These are phyloP conservation scores for Pseudoturritis turrita DNA, from an alignment of 345 rosid genomes.

Conservation along the genomic window DNA sequence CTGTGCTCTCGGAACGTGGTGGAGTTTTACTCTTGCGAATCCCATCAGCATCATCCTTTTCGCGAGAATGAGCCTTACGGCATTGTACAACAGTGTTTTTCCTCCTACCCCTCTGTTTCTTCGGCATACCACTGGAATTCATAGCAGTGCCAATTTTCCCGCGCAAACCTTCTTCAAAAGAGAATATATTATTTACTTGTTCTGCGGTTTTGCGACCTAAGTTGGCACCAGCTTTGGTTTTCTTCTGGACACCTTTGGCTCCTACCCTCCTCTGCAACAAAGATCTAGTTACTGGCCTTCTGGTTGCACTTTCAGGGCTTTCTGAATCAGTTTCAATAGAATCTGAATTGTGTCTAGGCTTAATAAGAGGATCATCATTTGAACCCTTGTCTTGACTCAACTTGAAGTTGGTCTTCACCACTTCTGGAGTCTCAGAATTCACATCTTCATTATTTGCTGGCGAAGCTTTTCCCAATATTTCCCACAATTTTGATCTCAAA, in stretches of 20 bases:
- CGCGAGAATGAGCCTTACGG: constrained; percentile 36
- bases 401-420: constrained; percentile 32
- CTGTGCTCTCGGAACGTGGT: constrained; percentile 30
- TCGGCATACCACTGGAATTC: constrained; percentile 32
- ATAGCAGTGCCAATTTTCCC: constrained; percentile 31
- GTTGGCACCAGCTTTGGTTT: constrained; percentile 31
- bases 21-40: constrained; percentile 34
- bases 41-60: constrained; percentile 35
- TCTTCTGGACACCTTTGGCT: constrained; percentile 28
- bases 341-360: constrained; percentile 57
- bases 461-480: constrained; percentile 64
- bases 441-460: constrained; percentile 53
- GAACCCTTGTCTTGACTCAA: constrained; percentile 28
- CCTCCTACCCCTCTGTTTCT: constrained; percentile 36
- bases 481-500: constrained; percentile 74
- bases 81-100: constrained; percentile 39
- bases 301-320: constrained; percentile 41
- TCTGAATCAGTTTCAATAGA: constrained; percentile 80
- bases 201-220: constrained; percentile 34
- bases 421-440: constrained; percentile 39
- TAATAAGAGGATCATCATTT: constrained; percentile 30
- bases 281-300: constrained; percentile 64
- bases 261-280: constrained; percentile 44
- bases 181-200: constrained; percentile 39
- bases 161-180: constrained; percentile 47